These are phyloP conservation scores for Pontederia paniculata DNA, from an alignment of 176 grass and related monocot species.

Conservation along the genomic window DNA sequence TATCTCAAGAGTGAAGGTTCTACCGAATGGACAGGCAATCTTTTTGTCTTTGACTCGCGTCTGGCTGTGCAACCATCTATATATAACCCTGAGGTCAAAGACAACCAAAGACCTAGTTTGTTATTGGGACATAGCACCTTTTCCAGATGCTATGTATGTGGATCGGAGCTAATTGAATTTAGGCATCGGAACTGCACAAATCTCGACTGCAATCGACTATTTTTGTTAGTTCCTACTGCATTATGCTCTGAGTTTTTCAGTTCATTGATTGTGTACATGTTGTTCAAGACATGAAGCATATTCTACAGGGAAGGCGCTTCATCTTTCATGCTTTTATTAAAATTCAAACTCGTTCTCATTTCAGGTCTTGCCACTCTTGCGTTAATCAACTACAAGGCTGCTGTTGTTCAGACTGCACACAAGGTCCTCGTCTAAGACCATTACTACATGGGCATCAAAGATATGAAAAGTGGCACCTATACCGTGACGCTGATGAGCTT, in stretches of 20 bases:
- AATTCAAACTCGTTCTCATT: conserved; percentile 1
- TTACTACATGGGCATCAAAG: conserved; percentile 49
- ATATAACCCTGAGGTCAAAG: conserved; percentile 20
- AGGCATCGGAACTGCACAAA: conserved; percentile 84
- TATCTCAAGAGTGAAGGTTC: conserved; percentile 71
- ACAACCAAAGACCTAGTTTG: conserved; percentile 1
- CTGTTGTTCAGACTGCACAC: conserved; percentile 47
- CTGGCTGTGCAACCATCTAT: conserved; percentile 64
- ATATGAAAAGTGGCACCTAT: conserved; percentile 83
- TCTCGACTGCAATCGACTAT: conserved; percentile 86
- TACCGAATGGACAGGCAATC: conserved; percentile 64
- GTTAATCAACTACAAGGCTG: conserved; percentile 57
- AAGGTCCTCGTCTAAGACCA: conserved; percentile 56
- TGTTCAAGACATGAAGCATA: background rate
- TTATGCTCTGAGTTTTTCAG: background rate
- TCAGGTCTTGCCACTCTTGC: conserved; percentile 62
- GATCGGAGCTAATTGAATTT: conserved; percentile 50
- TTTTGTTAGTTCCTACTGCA: conserved; percentile 37
- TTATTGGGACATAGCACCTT: conserved; percentile 17
- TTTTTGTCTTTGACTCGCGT: conserved; percentile 80
- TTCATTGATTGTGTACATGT: background rate
- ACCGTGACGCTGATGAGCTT: conserved; percentile 27
- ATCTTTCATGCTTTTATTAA: conserved; percentile 4
- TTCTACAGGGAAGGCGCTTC: background rate
- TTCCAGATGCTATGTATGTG: conserved; percentile 60